phyloP scores from a whole-genome alignment of 2,329 filamentous ascomycete species.

The Sporothrix phasma region DNA sequence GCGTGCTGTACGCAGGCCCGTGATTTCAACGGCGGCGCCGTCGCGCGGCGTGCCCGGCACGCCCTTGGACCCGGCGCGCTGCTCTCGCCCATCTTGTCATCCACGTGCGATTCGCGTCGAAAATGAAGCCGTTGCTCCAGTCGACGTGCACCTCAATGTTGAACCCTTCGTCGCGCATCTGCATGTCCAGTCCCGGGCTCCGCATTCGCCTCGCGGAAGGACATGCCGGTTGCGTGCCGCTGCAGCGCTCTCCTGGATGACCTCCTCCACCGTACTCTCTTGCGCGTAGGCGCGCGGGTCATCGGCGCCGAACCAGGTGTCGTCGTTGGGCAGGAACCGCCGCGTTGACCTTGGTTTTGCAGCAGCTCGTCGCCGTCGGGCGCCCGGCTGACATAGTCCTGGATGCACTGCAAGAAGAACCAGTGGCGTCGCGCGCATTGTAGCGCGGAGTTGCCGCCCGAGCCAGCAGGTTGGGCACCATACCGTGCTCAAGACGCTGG shows the following conservation, averaged over 20 bases:
- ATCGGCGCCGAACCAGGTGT: slow-evolving; percentile 80
- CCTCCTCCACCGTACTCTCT: slow-evolving; percentile 72
- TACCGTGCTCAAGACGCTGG: slow-evolving; percentile 90
- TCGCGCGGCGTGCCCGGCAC: slow-evolving; percentile 94
- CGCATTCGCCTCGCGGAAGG: slow-evolving; percentile 90
- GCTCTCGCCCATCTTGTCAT: slow-evolving; percentile 99
- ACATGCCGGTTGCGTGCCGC: slow-evolving; percentile 80
- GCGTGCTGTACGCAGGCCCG: slow-evolving; percentile 78
- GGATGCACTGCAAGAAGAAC: slow-evolving; percentile 95
- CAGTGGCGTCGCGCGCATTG: slow-evolving; percentile 95
- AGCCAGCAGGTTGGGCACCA: slow-evolving; percentile 91
- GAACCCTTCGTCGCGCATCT: slow-evolving; percentile 91
- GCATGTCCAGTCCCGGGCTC: slow-evolving; percentile 76
- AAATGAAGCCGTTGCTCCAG: slow-evolving; percentile 83
- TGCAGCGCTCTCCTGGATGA: slow-evolving; percentile 92
- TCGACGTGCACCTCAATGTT: slow-evolving; percentile 85
- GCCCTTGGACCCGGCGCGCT: slow-evolving; percentile 82
- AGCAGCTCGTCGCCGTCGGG: slow-evolving; percentile 68
- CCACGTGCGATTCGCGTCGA: slow-evolving; percentile 95
- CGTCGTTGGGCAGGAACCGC: slow-evolving; percentile 88
- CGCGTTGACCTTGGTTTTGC: slow-evolving; percentile 66
- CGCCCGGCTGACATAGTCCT: slow-evolving; percentile 78
- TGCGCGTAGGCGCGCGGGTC: slow-evolving; percentile 79
- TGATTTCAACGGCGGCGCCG: slow-evolving; percentile 91
- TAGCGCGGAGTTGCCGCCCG: slow-evolving; percentile 81